A percentile compares a stretch with the other conserved stretches of the same genome.
phyloP scores from a whole-genome alignment of 208 protist species.

The Vickermania spadyakhi region DNA sequence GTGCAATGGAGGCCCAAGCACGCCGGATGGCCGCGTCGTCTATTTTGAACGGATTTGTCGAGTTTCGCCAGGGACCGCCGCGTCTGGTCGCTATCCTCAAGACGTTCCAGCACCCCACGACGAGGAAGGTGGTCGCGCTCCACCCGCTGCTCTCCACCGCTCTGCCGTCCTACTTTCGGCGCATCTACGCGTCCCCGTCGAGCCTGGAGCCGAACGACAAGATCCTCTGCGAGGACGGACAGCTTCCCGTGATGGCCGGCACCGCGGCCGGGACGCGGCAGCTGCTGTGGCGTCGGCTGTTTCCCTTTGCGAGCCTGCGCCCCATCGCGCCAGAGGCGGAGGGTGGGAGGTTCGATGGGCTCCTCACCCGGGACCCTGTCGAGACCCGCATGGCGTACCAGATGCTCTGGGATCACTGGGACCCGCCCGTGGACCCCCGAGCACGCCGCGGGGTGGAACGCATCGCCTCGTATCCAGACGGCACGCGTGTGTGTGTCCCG shows the following conservation, averaged over 20 bases:
- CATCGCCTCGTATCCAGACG: slow-evolving; percentile 64
- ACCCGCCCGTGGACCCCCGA: slow-evolving; percentile 70
- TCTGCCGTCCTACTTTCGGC: slow-evolving; percentile 47
- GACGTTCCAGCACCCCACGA: slow-evolving; percentile 52
- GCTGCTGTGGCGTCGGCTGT: slow-evolving; percentile 26
- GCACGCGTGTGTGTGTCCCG: slow-evolving; percentile 41
- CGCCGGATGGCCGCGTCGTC: slow-evolving; percentile 34
- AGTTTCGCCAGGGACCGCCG: slow-evolving; percentile 59
- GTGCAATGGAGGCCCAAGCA: no score
- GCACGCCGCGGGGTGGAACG: slow-evolving; percentile 66
- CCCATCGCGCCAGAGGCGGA: slow-evolving; percentile 31
- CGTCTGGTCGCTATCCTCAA: slow-evolving; percentile 57
- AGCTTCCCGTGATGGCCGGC: slow-evolving; percentile 56
- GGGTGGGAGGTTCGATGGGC: slow-evolving; percentile 66
- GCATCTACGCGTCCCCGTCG: slow-evolving; percentile 25
- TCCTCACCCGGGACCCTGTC: slow-evolving; percentile 52
- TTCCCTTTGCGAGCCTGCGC: slow-evolving; percentile 63
- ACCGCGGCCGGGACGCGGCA: slow-evolving; percentile 25
- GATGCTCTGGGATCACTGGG: slow-evolving; percentile 55
- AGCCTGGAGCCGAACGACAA: slow-evolving; percentile 39
- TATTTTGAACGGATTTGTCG: slow-evolving; percentile 81
- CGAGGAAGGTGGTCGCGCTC: slow-evolving; percentile 67
- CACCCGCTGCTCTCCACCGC: slow-evolving; percentile 73
- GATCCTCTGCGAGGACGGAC: slow-evolving; percentile 77
- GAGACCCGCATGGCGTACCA: slow-evolving; percentile 86